Base-by-base conservation (phyloP, 2,329 filamentous ascomycete species). In the Curvularia hawaiiensis region DNA sequence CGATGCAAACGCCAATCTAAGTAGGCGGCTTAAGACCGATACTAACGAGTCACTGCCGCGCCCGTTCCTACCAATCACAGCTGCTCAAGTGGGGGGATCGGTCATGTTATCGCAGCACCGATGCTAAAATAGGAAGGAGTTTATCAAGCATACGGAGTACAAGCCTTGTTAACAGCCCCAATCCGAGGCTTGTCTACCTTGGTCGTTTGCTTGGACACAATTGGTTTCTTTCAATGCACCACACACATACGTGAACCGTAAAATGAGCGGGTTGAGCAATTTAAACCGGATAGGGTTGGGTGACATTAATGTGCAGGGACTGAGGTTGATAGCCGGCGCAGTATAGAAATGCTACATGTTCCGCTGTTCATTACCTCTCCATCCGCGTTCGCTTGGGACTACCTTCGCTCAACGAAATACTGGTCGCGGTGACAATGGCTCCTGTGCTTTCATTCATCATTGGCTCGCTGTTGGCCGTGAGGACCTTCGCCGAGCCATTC, bases 401-500 rank as follows among this genome's bases (percentile, higher is more conserved):
- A 49, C 30, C 28, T 53, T 57, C 51, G 55, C 49, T 62, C 62
- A 59, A 55, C 49, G 53, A 46, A 63, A 39, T 59, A 55, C 50
- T 47, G 41, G 51, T 47, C 30, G 59, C 54, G 49, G 58, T 51
- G 60, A 48, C 58, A 20, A 69, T 69, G 66, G 63, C 66, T 53
- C 66, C 65, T 30, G 52, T 69, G 38, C 60, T 67, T 31, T 59
- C 63, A 24, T 61, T 69, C 61, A 49, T 70, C 40, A 61, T 68
- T 41, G 60, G 63, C 59, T 69, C 66, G 26, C 51, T 70, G 51
- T 54, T 70, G 63, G 65, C 66, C 22, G 59, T 61, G 24, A 54
- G 52, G 26, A 60, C 57, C 33, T 60, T 70, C 47, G 67, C 67
- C 22, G 61, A 69, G 52, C 66, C 66, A 8, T 70, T 70, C 28